Conservation (phyloP, 2,329 filamentous ascomycete species). For the Aspergillus felis region DNA sequence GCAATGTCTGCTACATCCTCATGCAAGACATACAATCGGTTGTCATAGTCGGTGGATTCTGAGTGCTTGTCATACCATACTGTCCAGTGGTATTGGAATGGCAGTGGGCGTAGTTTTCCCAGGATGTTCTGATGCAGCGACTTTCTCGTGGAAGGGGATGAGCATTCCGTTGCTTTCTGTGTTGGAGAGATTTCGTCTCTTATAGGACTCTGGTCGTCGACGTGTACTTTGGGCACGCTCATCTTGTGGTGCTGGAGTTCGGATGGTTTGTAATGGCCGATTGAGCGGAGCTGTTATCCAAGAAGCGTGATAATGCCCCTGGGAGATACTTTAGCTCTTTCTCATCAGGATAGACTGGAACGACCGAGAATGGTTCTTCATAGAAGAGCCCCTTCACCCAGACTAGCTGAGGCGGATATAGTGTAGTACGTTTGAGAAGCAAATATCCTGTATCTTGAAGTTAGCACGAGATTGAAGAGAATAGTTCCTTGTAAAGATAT, state of each 20-base stretch:
- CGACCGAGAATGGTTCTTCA: background rate
- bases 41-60: slow-evolving; percentile 25
- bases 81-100: slow-evolving; percentile 46
- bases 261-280: background rate
- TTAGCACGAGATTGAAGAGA: background rate
- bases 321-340: background rate
- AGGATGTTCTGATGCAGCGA: slow-evolving; percentile 43
- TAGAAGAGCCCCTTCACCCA: background rate
- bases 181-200: slow-evolving; percentile 11
- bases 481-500: background rate
- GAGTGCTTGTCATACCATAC: slow-evolving; percentile 46
- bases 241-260: slow-evolving; percentile 7
- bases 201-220: slow-evolving; percentile 18
- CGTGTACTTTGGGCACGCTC: slow-evolving; percentile 18
- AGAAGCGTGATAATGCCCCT: background rate
- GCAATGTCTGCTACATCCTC: slow-evolving; percentile 41
- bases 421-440: background rate
- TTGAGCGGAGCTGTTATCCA: background rate
- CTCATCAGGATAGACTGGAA: background rate
- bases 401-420: background rate
- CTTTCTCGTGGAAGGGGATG: slow-evolving; percentile 24
- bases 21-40: slow-evolving; percentile 36
- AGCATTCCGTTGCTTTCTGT: slow-evolving; percentile 1
- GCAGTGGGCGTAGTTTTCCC: slow-evolving; percentile 43
- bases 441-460: background rate